phyloP scores from a whole-genome alignment of 345 rosid genomes.

The Eucalyptus marginata region DNA sequence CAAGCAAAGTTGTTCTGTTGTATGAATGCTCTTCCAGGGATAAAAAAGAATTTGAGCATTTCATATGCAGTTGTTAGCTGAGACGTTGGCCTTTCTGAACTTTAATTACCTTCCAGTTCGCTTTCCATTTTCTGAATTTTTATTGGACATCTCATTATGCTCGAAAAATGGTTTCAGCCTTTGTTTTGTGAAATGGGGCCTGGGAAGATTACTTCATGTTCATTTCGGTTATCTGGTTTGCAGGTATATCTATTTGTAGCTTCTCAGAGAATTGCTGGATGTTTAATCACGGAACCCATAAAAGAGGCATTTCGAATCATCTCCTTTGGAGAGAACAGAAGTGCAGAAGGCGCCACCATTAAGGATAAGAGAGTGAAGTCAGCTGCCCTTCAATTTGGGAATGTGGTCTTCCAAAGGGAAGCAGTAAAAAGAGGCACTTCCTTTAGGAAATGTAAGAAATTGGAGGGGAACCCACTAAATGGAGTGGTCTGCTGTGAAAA shows the following conservation, averaged over 20 bases:
- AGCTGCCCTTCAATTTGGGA: conserved; percentile 52
- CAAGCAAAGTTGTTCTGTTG: background rate
- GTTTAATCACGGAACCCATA: conserved; percentile 73
- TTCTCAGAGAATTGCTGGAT: conserved; percentile 54
- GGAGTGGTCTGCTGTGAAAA: conserved; percentile 48
- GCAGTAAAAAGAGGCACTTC: conserved; percentile 17
- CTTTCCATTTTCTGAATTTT: background rate
- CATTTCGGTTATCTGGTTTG: background rate
- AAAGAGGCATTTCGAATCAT: conserved; percentile 62
- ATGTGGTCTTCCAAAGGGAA: conserved; percentile 47
- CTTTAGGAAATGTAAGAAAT: background rate
- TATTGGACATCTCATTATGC: background rate
- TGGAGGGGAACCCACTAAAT: conserved; percentile 1
- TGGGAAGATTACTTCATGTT: background rate
- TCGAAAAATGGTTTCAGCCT: background rate
- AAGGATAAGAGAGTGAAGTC: conserved; percentile 21
- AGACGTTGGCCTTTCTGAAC: background rate
- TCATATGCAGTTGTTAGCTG: background rate
- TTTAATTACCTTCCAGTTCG: background rate
- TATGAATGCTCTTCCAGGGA: background rate
- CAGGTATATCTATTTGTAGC: conserved; percentile 67
- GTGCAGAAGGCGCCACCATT: background rate
- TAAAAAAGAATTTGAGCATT: background rate
- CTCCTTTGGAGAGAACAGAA: conserved; percentile 10
- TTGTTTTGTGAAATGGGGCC: background rate